Evolutionary conservation across 2,329 filamentous ascomycete species (phyloP), one percentile per base, ranked within the genome.

Genomic region (Lecanicillium sp.): DNA sequence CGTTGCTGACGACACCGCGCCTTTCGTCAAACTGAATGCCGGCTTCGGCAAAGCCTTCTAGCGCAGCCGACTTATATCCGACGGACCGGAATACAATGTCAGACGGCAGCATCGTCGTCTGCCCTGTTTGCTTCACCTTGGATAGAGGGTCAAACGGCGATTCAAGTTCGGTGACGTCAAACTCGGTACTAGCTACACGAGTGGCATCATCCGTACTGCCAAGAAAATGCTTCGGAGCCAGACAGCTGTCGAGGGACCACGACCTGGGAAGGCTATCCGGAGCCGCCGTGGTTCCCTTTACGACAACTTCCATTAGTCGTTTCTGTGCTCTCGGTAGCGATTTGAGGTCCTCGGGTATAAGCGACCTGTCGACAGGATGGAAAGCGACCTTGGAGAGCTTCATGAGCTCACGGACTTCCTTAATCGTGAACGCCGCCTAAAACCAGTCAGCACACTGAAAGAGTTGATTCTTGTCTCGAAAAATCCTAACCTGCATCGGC

Each of bases 401-500:
- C 64, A 95, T 80, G 4, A 98, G 66, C 60, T 98, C 92, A 27
- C 92, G 79, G 13, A 87, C 66, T 65, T 98, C 92, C 60, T 96
- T 97, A 58, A 95, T 94, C 0, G 90, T 96, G 52, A 95, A 97
- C 1, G 92, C 81, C 17, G 87, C 90, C 81, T 90, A 15, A 18
- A 8, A 20, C 31, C 13, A 27, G 33, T 32, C 11, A 35, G 25
- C 6, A n/a, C 17, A 10, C 17, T 14, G 13, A 10, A n/a, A n/a
- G n/a, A n/a, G n/a, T n/a, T n/a, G n/a, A n/a, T n/a, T n/a, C n/a
- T n/a, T n/a, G n/a, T n/a, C n/a, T n/a, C n/a, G 5, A 17, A 31
- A 22, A 11, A 22, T 9, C 9, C 68, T 45, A 64, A 81, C 84
- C 71, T 95, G 88, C 70, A 94, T 74, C 2, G 89, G 88, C 0